phyloP scores from a whole-genome alignment of 23 red algal genomes.

The Gracilaria domingensis region DNA sequence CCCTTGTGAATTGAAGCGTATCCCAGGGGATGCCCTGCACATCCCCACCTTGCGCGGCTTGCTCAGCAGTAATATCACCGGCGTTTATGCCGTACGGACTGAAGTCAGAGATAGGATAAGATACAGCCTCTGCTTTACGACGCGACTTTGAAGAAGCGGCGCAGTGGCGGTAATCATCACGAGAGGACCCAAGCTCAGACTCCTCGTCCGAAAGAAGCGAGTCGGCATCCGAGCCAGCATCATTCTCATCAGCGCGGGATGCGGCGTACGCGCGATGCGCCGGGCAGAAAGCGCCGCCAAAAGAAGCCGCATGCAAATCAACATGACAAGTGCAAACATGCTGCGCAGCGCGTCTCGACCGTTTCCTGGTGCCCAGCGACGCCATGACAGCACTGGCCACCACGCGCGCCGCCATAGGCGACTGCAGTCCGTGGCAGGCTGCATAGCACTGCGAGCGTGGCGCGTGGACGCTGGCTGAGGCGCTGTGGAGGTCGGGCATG shows the following conservation, averaged over 20 bases:
- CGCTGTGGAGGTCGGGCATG: constrained; percentile 14
- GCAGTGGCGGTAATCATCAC: neutral
- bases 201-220: constrained; percentile 24
- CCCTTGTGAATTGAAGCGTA: constrained; percentile 61
- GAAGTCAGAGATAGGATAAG: neutral
- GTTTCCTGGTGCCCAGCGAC: neutral
- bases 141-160: neutral
- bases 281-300: neutral
- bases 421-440: constrained; percentile 30
- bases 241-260: neutral
- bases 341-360: constrained; percentile 1
- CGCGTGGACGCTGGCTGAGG: constrained; percentile 7
- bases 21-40: constrained; percentile 97
- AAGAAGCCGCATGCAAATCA: neutral
- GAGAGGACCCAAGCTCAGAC: neutral
- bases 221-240: neutral
- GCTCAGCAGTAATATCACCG: constrained; percentile 73
- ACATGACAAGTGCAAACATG: neutral
- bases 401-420: neutral
- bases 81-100: neutral
- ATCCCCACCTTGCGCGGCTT: constrained; percentile 70
- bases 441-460: constrained; percentile 34
- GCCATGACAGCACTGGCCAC: neutral
- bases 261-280: neutral
- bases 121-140: neutral